Percentiles rank a stretch among this genome's conserved stretches.
These are phyloP conservation scores for Poa annua DNA, from an alignment of 176 grass and related monocot species.

Conservation along the genomic window DNA sequence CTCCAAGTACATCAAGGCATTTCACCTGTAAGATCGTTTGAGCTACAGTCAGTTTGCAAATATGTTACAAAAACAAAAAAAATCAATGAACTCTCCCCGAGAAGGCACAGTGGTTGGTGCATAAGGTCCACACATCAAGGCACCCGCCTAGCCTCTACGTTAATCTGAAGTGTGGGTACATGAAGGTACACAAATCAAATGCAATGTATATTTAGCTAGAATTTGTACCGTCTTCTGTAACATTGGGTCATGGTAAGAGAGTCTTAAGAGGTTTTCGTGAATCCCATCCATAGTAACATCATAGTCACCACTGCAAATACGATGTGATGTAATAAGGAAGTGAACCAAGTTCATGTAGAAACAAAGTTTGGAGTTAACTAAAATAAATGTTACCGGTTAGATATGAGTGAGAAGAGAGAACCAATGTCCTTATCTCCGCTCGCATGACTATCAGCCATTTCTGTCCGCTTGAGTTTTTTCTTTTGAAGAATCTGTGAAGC, in stretches of 20 bases:
- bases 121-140: slow-evolving; percentile 11
- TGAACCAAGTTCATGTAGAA: slow-evolving; percentile 32
- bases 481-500: slow-evolving; percentile 77
- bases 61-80: slow-evolving; percentile 24
- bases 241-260: slow-evolving; percentile 96
- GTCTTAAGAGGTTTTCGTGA: slow-evolving; percentile 82
- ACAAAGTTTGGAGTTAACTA: slow-evolving; percentile 36
- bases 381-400: slow-evolving; percentile 66
- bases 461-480: slow-evolving; percentile 63
- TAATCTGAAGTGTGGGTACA: neutral
- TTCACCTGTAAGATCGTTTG: slow-evolving; percentile 62
- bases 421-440: slow-evolving; percentile 54
- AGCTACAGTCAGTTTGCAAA: slow-evolving; percentile 26
- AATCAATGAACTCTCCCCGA: slow-evolving; percentile 5
- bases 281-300: slow-evolving; percentile 98
- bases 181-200: slow-evolving; percentile 17
- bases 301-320: slow-evolving; percentile 80
- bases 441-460: slow-evolving; percentile 52
- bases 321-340: slow-evolving; percentile 31
- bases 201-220: neutral
- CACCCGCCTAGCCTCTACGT: neutral
- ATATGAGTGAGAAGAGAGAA: slow-evolving; percentile 79
- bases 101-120: neutral
- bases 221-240: slow-evolving; percentile 77
- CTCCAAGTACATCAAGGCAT: slow-evolving; percentile 84